phyloP scores from a whole-genome alignment of 441 rosid species.

The Eutrema salsugineum region DNA sequence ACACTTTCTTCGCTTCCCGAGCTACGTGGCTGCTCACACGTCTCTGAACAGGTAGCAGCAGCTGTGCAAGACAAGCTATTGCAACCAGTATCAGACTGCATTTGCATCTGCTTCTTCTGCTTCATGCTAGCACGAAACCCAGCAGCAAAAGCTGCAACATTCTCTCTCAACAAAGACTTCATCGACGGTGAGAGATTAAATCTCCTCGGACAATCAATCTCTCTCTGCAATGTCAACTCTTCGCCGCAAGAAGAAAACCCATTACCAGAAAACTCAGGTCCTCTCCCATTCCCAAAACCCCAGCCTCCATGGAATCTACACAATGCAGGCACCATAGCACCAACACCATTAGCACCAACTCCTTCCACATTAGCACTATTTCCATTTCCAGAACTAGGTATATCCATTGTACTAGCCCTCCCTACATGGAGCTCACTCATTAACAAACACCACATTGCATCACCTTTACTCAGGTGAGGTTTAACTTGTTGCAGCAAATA shows the following conservation, averaged over 20 bases:
- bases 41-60: slow-evolving; percentile 36
- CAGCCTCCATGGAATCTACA: slow-evolving; percentile 88
- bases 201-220: slow-evolving; percentile 78
- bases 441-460: slow-evolving; percentile 97
- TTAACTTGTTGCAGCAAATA: slow-evolving; percentile 82
- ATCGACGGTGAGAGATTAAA: slow-evolving; percentile 84
- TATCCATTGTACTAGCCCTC: slow-evolving; percentile 67
- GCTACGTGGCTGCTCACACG: slow-evolving; percentile 43
- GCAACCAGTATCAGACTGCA: slow-evolving; percentile 48
- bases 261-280: slow-evolving; percentile 47
- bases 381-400: slow-evolving; percentile 46
- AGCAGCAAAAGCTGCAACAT: slow-evolving; percentile 83
- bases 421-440: slow-evolving; percentile 92
- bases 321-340: slow-evolving; percentile 52
- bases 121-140: slow-evolving; percentile 78
- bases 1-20: slow-evolving; percentile 50
- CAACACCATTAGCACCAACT: too few species aligned
- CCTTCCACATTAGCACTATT: slow-evolving; percentile 30
- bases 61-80: slow-evolving; percentile 35
- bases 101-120: slow-evolving; percentile 38
- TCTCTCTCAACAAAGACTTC: slow-evolving; percentile 81
- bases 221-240: slow-evolving; percentile 57
- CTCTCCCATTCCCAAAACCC: slow-evolving; percentile 71
- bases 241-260: slow-evolving; percentile 44
- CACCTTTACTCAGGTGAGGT: slow-evolving; percentile 84